Conservation (phyloP, 768 basidiomycete species). For the Mycena kentingensis region DNA sequence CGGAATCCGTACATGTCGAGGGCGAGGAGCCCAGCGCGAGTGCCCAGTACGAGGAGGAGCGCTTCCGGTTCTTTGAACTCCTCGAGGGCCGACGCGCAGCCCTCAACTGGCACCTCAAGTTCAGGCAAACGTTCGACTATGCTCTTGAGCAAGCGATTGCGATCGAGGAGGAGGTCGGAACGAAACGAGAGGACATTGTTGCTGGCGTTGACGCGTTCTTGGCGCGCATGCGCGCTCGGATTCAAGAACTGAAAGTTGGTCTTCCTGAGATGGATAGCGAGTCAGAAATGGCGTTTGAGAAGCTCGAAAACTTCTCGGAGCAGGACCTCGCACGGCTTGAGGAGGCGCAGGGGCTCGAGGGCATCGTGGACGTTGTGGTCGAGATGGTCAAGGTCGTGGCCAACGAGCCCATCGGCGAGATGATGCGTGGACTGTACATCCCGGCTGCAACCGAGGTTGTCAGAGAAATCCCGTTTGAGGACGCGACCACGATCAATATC, state of each 20-base stretch:
- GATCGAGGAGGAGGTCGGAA: constrained; percentile 3
- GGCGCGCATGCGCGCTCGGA: constrained; percentile 8
- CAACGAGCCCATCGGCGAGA: constrained; percentile 13
- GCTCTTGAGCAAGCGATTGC: constrained; percentile 7
- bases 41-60: neutral
- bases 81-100: constrained; percentile 2
- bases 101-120: constrained; percentile 12
- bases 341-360: constrained; percentile 3
- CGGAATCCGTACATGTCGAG: neutral
- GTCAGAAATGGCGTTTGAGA: neutral
- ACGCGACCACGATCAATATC: neutral
- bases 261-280: neutral
- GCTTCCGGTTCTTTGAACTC: constrained; percentile 4
- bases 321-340: constrained; percentile 7
- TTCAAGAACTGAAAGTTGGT: neutral
- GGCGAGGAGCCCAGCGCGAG: neutral
- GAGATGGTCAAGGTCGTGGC: constrained; percentile 5
- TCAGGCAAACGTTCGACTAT: constrained; percentile 15
- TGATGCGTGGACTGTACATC: constrained; percentile 14
- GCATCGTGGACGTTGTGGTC: constrained; percentile 5
- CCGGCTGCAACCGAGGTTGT: constrained; percentile 15
- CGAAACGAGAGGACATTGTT: neutral
- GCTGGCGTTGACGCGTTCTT: constrained; percentile 4
- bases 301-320: neutral
- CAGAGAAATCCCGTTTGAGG: constrained; percentile 1